Base-by-base conservation (phyloP, 768 basidiomycete genomes). In the Pleurotus eryngii region DNA sequence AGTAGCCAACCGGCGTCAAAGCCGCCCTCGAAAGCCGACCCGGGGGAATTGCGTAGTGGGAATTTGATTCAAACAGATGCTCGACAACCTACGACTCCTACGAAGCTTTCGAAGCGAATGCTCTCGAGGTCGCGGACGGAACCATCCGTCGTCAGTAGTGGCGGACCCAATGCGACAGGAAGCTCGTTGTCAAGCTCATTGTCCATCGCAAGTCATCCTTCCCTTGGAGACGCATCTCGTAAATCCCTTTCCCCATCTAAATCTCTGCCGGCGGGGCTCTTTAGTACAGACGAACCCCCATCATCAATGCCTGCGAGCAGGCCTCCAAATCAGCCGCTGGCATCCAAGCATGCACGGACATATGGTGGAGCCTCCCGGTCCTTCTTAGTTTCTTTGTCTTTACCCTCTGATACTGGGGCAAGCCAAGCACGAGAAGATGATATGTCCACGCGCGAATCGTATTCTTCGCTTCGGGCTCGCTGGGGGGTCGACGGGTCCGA, bases 401-500 rank as follows among this genome's bases (percentile, higher is more conserved):
- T 48, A 68, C 68, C 17, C 65, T 61, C 61, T 68, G 49, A 64
- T 60, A 70, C 49, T 56, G 64, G 40, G 38, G 61, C 68, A 14
- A 66, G 72, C 20, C 75, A 76, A 27, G 70, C 72, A 15, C 72
- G 77, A 6, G 82, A 81, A 22, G 81, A 84, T 20, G 81, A 81
- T 48, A 70, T 79, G 15, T 72, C 75, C 11, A 69, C 72, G 9
- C 81, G 83, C n/a, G 90, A 92, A 64, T 90, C 90, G 0, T 93
- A 93, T 61, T 72, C 82, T 11, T 84, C 87, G 50, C 70, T 93
- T 47, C 84, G 92, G 12, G 72, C 74, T n/a, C 80, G 90, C 17
- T 92, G 87, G 87, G 90, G 90, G 2, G 86, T 93, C 0, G 90
- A 92, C 65, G 77, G 83, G 37, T 86, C 87, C 1, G 91, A 91